These are phyloP conservation scores for Cercospora canescens DNA, from an alignment of 2,329 filamentous ascomycete species.

Conservation along the genomic window DNA sequence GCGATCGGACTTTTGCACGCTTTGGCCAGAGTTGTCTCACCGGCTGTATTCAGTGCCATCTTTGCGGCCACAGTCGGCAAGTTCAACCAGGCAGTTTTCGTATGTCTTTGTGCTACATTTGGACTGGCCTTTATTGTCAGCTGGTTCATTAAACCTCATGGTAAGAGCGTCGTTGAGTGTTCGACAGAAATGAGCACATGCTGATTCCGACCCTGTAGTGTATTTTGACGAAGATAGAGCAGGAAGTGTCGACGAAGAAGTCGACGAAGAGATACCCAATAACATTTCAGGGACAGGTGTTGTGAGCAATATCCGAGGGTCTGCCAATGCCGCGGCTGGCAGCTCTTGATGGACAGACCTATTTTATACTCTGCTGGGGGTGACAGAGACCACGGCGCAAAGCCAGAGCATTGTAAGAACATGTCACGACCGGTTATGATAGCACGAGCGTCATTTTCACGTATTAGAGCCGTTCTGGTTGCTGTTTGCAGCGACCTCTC, in stretches of 20 bases:
- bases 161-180: constrained; percentile 54
- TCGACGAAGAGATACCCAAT: background rate
- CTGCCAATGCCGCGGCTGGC: constrained; percentile 3
- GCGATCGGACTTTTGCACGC: constrained; percentile 85
- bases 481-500: background rate
- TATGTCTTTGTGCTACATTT: constrained; percentile 70
- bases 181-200: background rate
- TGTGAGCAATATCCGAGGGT: background rate
- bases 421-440: constrained; percentile 1
- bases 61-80: constrained; percentile 78
- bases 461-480: background rate
- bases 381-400: constrained; percentile 6
- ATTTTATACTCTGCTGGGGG: background rate
- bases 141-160: constrained; percentile 70
- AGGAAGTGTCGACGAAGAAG: constrained; percentile 15
- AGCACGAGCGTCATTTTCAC: background rate
- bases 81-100: constrained; percentile 81
- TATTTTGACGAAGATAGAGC: constrained; percentile 24
- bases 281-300: background rate
- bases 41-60: constrained; percentile 80
- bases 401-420: constrained; percentile 5
- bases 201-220: constrained; percentile 9
- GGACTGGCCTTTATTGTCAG: constrained; percentile 64
- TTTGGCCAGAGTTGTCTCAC: constrained; percentile 74
- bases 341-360: constrained; percentile 1